Evolutionary conservation across 768 basidiomycete species (phyloP), one percentile per base, ranked within the genome.

Genomic region (Auricularia auricula-judae): DNA sequence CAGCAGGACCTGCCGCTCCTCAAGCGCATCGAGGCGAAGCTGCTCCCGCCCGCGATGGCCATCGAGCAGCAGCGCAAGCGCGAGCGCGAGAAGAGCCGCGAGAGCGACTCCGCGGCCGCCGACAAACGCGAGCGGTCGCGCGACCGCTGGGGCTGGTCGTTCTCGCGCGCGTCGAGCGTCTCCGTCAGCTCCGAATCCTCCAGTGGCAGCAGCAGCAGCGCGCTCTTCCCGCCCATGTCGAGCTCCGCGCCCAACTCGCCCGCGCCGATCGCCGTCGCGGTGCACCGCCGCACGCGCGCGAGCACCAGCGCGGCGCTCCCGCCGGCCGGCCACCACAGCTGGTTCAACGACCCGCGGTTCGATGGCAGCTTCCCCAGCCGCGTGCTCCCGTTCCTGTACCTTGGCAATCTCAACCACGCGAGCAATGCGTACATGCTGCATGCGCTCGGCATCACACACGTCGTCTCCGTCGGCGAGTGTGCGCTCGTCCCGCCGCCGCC

Each of bases 341-440:
- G 95, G 95, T 97, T 98, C 76, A 88, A 93, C 70, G 92, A 94
- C 73, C 83, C 85, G 39, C 77, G 91, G 66, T 98, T 98, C 72
- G 95, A 98, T 73, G 95, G 96, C 56, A 93, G 90, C 70, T 95
- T 98, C 78, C 96, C 96, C 16, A 93, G 90, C 70, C 81, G 94
- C 29, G 93, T 98, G 67, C 74, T 97, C 66, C 92, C 92, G 64
- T 94, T 92, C 76, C 80, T 98, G 72, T 95, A 95, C 74, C 82
- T 95, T n/a, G 93, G 94, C 42, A 95, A 97, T 74, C 70, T 97
- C 74, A 92, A 93, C 70, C 96, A 98, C 70, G 96, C 96, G 0
- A 80, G 87, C 34, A 98, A 98, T 74, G 93, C 86, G 63, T 91
- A 91, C 71, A 97, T 98, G 94, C 85, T 98, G 2, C 90, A 94